Conservation (phyloP, 768 basidiomycete species). For the Termitomyces sp. region DNA sequence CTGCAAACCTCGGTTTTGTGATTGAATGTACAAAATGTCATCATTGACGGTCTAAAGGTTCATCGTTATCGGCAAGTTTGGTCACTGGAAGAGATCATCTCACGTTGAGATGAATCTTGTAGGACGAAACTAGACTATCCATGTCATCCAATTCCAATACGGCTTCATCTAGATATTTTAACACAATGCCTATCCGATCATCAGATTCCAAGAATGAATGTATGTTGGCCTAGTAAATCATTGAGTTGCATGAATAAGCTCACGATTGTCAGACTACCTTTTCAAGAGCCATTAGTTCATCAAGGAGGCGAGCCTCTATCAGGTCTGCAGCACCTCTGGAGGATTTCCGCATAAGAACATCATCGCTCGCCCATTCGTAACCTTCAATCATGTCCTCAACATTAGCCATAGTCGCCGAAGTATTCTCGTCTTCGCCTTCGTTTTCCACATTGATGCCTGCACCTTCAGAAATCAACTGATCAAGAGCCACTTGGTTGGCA, state of each 20-base stretch:
- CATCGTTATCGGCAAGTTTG: neutral
- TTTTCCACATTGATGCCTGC: constrained; percentile 38
- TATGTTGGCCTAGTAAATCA: constrained; percentile 73
- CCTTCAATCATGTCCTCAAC: constrained; percentile 99
- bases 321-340: constrained; percentile 78
- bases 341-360: constrained; percentile 61
- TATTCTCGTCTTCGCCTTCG: constrained; percentile 65
- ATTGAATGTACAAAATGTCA: constrained; percentile 94
- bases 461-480: constrained; percentile 57
- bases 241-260: neutral
- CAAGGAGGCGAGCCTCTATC: constrained; percentile 83
- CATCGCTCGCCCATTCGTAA: constrained; percentile 92
- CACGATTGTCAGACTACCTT: constrained; percentile 47
- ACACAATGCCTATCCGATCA: constrained; percentile 79
- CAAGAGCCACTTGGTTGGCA: constrained; percentile 66
- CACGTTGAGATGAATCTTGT: constrained; percentile 96
- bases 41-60: constrained; percentile 77
- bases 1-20: constrained; percentile 93
- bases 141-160: constrained; percentile 84
- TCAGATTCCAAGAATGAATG: constrained; percentile 97
- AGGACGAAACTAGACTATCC: constrained; percentile 85
- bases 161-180: constrained; percentile 88
- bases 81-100: constrained; percentile 20
- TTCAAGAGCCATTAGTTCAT: constrained; percentile 90
- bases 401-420: constrained; percentile 79